Percentiles rank a stretch among this genome's conserved stretches.
Conservation (phyloP, 768 basidiomycete species). For the Mrakia frigida region DNA sequence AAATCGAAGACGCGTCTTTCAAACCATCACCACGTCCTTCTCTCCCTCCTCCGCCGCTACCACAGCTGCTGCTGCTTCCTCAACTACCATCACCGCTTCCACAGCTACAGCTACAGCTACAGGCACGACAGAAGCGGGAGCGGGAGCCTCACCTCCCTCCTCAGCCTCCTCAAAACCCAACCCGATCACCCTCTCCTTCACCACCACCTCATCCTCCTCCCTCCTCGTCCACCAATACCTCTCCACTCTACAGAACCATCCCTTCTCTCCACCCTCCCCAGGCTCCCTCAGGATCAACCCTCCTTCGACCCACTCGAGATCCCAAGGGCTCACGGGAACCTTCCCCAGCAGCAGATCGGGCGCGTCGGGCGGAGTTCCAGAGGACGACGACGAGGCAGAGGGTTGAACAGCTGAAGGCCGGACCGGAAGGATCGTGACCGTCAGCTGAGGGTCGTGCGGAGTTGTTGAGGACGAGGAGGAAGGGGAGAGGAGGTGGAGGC, state of each 20-base stretch:
- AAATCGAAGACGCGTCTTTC: neutral
- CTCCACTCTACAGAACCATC: slow-evolving; percentile 26
- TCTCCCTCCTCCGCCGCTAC: neutral
- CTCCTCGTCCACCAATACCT: slow-evolving; percentile 25
- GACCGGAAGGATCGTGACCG: slow-evolving; percentile 11
- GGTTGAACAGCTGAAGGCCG: neutral
- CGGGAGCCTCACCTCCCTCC: neutral
- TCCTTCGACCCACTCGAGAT: slow-evolving; percentile 32
- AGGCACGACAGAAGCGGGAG: neutral
- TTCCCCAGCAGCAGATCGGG: slow-evolving; percentile 11
- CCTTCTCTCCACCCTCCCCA: slow-evolving; percentile 8
- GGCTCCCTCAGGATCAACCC: slow-evolving; percentile 29
- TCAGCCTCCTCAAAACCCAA: neutral
- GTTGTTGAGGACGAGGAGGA: no score
- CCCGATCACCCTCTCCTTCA: neutral
- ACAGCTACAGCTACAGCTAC: neutral
- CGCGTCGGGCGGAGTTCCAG: neutral
- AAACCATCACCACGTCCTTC: neutral
- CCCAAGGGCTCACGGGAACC: slow-evolving; percentile 19
- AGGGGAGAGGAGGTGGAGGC: slow-evolving; percentile 3
- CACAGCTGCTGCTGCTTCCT: neutral
- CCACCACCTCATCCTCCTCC: no score
- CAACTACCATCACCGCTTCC: neutral
- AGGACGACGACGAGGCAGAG: neutral
- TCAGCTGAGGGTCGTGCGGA: neutral